phyloP scores from a whole-genome alignment of 1,139 yeast species.

The Scheffersomyces titani region DNA sequence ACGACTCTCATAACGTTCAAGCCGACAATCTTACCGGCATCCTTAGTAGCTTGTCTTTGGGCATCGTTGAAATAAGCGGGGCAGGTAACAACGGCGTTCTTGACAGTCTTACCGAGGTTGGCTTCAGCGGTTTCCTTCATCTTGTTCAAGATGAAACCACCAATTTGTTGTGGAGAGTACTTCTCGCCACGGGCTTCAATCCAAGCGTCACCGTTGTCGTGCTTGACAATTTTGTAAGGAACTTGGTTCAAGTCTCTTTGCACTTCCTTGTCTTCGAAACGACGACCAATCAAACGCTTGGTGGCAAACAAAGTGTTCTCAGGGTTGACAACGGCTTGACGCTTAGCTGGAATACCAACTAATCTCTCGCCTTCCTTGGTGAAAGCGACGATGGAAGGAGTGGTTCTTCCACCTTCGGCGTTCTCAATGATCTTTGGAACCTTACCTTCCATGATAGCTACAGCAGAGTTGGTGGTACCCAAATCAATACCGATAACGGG shows the following conservation, averaged over 20 bases:
- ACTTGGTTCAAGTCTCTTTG: slow-evolving; percentile 96
- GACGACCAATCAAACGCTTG: slow-evolving; percentile 97
- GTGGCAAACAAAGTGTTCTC: slow-evolving; percentile 98
- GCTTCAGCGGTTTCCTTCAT: slow-evolving; percentile 97
- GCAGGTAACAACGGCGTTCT: slow-evolving; percentile 93
- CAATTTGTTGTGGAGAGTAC: slow-evolving; percentile 96
- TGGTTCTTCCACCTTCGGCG: slow-evolving; percentile 98
- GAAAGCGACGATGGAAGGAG: slow-evolving; percentile 98
- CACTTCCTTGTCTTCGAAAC: slow-evolving; percentile 94
- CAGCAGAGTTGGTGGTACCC: slow-evolving; percentile 99
- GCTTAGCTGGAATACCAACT: slow-evolving; percentile 98
- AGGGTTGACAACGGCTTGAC: slow-evolving; percentile 98
- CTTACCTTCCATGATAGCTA: slow-evolving; percentile 97
- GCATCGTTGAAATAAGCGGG: slow-evolving; percentile 99
- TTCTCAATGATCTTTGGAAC: slow-evolving; percentile 95
- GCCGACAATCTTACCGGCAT: slow-evolving; percentile 98
- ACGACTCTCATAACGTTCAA: slow-evolving; percentile 95
- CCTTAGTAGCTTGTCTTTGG: slow-evolving; percentile 98
- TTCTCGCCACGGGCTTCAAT: slow-evolving; percentile 93
- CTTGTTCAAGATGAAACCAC: slow-evolving; percentile 95
- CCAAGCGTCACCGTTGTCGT: slow-evolving; percentile 98
- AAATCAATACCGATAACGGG: slow-evolving; percentile 97
- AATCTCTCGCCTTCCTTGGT: slow-evolving; percentile 90
- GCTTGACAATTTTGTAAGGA: slow-evolving; percentile 96
- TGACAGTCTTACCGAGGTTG: slow-evolving; percentile 78